phyloP scores from a whole-genome alignment of 768 basidiomycete species.

The Suillus alpinus region DNA sequence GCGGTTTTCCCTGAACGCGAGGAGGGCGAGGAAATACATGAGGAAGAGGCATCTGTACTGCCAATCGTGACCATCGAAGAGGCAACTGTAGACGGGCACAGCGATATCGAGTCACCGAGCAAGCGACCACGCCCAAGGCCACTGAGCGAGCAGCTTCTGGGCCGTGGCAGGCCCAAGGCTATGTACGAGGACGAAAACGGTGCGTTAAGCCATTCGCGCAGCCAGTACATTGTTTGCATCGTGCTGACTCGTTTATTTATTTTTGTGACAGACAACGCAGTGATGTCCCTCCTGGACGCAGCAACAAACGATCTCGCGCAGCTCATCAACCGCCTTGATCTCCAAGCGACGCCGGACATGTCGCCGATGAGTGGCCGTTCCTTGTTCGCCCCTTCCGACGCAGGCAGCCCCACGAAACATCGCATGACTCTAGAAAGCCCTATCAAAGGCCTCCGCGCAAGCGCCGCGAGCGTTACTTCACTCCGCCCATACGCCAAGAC shows the following conservation, averaged over 20 bases:
- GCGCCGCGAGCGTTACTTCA: conserved; percentile 43
- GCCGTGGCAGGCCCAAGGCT: conserved; percentile 44
- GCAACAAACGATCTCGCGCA: conserved; percentile 79
- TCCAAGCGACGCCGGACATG: conserved; percentile 65
- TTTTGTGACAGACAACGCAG: conserved; percentile 37
- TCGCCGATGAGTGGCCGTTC: conserved; percentile 37
- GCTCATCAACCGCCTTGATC: conserved; percentile 76
- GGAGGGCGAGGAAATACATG: neutral
- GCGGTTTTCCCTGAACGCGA: conserved; percentile 53
- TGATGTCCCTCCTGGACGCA: conserved; percentile 69
- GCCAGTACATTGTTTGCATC: neutral
- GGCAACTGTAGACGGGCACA: conserved; percentile 49
- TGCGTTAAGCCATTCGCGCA: conserved; percentile 9
- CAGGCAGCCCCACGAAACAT: conserved; percentile 32
- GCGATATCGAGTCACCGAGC: conserved; percentile 30
- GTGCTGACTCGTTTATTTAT: neutral
- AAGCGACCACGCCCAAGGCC: conserved; percentile 52
- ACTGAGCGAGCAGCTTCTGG: conserved; percentile 60
- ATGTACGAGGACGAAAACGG: conserved; percentile 51
- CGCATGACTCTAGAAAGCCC: conserved; percentile 34
- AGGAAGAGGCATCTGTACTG: conserved; percentile 6
- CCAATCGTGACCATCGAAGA: conserved; percentile 46
- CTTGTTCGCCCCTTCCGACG: conserved; percentile 18
- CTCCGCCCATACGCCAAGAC: conserved; percentile 49
- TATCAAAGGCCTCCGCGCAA: conserved; percentile 31